Evolutionary conservation across 345 rosid species (phyloP).

Genomic region (Populus euphratica): DNA sequence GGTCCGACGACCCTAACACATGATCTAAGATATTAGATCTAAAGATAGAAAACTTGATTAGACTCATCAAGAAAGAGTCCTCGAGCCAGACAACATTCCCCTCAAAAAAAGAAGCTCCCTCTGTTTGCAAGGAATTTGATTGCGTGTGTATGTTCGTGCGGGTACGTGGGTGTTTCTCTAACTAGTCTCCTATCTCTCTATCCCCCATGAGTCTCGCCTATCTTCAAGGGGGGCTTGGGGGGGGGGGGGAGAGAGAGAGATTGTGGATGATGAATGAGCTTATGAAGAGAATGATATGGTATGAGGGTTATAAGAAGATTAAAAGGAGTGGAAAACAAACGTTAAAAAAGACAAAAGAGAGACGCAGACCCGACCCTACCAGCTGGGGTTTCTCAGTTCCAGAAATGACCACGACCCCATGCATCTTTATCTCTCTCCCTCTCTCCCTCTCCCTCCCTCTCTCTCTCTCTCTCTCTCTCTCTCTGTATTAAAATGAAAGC

Average conservation of each 20-base stretch:
- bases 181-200: slow-evolving; percentile 13
- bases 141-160: background rate
- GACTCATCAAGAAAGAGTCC: slow-evolving; percentile 42
- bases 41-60: background rate
- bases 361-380: slow-evolving; percentile 40
- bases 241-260: slow-evolving; percentile 14
- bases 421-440: slow-evolving; percentile 32
- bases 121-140: slow-evolving; percentile 5
- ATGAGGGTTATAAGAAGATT: slow-evolving; percentile 33
- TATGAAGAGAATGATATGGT: slow-evolving; percentile 39
- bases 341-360: slow-evolving; percentile 47
- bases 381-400: slow-evolving; percentile 39
- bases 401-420: slow-evolving; percentile 70
- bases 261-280: slow-evolving; percentile 21
- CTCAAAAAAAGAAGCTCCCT: slow-evolving; percentile 53
- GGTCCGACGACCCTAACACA: slow-evolving; percentile 78
- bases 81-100: slow-evolving; percentile 99
- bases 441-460: slow-evolving; percentile 10
- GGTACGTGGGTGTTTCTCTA: background rate
- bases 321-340: slow-evolving; percentile 34
- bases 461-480: background rate
- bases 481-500: background rate
- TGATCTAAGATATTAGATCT: slow-evolving; percentile 25
- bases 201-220: slow-evolving; percentile 67
- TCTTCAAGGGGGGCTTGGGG: slow-evolving; percentile 45